Evolutionary conservation across 225 moss, liverwort and hornwort species (phyloP), one percentile per base, ranked within the genome.

Genomic region (Physcomitrium patens): DNA sequence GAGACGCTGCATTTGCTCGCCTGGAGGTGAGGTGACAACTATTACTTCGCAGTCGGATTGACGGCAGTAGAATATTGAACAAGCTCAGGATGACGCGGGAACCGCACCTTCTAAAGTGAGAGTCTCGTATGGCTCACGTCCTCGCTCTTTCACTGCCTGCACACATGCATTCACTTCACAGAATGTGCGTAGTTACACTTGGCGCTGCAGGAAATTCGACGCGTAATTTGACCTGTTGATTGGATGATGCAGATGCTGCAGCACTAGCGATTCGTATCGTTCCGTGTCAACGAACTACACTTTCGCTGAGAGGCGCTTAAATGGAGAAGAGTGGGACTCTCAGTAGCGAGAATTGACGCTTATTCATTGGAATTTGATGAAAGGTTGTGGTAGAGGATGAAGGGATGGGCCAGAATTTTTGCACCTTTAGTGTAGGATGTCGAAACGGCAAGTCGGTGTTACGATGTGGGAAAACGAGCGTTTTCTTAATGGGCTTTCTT

Each of bases 381-480:
- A 37, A 37, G 31, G 31, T 37, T 37, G 8, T 48, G 24, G 27
- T 13, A 28, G 19, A 31, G 46, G 17, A 22, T 64, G 44, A 57
- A 46, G 56, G 57, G 14, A 31, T 31, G 10, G 56, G 48, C 27
- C 4, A 2, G 14, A 17, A 8, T 15, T n/a, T 49, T 19, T 67
- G 17, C 2, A 86, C 83, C 70, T 48, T 80, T 64, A 14, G 22
- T 11, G 68, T 48, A 0, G 87, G 75, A 82, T 71, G 74, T 56
- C 31, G 63, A 51, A 87, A 87, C 3, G 82, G 87, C 26, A 64
- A 24, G 9, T 82, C 77, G 5, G 0, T 74, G 6, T 75, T 81
- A 7, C 82, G 79, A 5, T 82, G 81, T 28, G 87, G 87, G 52
- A 84, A 87, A 5, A 82, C 8, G 8, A 84, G 59, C 0, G 60